Evolutionary conservation across 23 red algal species (phyloP), one percentile per base, ranked within the genome.

Genomic region (Gracilaria caudata): DNA sequence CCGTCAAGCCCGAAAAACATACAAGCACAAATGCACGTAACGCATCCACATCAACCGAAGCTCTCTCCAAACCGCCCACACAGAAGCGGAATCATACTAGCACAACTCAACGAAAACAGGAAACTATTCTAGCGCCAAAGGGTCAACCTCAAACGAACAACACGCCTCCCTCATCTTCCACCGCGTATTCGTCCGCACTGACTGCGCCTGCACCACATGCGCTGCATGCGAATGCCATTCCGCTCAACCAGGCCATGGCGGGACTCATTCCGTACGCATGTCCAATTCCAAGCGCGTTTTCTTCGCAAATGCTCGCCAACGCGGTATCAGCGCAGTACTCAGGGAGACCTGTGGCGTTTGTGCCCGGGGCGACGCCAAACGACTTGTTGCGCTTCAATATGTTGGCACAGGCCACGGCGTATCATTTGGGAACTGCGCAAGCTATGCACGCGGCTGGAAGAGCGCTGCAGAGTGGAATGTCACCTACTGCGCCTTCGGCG

Each of bases 361-460:
- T 89, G 11, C 68, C 51, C 16, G 85, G 85, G 7, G 37, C 70
- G 0, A 13, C 64, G 28, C 49, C 68, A 20, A 47, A 70, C n/a
- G 72, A 89, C 16, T 59, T 89, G 14, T 21, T 89, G 35, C 85
- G 47, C 7, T 44, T 59, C 21, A 72, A 89, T 70, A 77, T 89
- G 85, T 53, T 89, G 21, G 85, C 85, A 19, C 85, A 89, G 30
- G 85, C 85, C n/a, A 68, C 85, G 19, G 85, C 85, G 6, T 64
- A 47, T 49, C 85, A 89, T 12, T 89, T 74, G 24, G 72, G 85
- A 17, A 72, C 85, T 28, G 85, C 77, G 1, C 77, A 80, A 23
- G 77, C 77, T 36, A 63, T 80, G 56, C 77, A 80, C 26, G 77
- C 51, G 1, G 77, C 77, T 17, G 51, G 56, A 2, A 39, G 51